A percentile compares a stretch with the other conserved stretches of the same genome.
Conservation (phyloP, 257 asterid species). For the Ilex aquifolium region DNA sequence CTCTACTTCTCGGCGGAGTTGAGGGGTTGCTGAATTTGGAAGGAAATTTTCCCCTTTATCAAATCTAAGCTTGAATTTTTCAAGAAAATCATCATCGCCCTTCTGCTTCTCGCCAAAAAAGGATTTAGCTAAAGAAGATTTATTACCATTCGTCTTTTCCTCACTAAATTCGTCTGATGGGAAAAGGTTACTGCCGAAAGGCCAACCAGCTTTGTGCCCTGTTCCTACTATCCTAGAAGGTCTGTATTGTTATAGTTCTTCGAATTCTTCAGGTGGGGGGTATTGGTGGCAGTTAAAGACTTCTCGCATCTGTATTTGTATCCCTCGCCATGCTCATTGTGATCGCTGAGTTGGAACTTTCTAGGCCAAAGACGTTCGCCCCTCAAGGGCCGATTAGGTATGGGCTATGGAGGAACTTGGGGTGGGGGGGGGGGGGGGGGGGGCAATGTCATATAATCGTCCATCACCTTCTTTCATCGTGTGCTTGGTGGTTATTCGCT, state of each 20-base stretch:
- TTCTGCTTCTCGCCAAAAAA: conserved; percentile 21
- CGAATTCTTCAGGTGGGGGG: neutral
- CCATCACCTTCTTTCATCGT: neutral
- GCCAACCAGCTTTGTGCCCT: neutral
- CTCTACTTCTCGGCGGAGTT: conserved; percentile 10
- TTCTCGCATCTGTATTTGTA: too few species aligned
- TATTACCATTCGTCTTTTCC: too few species aligned
- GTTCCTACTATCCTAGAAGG: neutral
- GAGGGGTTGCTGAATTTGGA: conserved; percentile 10
- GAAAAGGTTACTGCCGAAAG: too few species aligned
- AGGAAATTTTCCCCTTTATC: conserved; percentile 25
- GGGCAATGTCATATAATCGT: neutral
- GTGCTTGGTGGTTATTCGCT: too few species aligned
- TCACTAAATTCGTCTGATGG: too few species aligned
- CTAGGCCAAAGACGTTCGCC: neutral
- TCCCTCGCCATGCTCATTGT: neutral
- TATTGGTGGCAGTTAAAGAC: too few species aligned
- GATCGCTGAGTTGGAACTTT: neutral
- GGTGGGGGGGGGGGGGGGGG: neutral
- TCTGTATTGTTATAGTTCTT: too few species aligned
- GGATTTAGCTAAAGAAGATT: conserved; percentile 4
- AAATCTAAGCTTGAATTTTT: conserved; percentile 68
- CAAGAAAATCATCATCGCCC: conserved; percentile 53
- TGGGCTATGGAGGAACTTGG: conserved; percentile 34
- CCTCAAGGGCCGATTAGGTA: conserved; percentile 49